Conservation (phyloP, 2,329 filamentous ascomycete genomes). For the Aspergillus aculeatinus region DNA sequence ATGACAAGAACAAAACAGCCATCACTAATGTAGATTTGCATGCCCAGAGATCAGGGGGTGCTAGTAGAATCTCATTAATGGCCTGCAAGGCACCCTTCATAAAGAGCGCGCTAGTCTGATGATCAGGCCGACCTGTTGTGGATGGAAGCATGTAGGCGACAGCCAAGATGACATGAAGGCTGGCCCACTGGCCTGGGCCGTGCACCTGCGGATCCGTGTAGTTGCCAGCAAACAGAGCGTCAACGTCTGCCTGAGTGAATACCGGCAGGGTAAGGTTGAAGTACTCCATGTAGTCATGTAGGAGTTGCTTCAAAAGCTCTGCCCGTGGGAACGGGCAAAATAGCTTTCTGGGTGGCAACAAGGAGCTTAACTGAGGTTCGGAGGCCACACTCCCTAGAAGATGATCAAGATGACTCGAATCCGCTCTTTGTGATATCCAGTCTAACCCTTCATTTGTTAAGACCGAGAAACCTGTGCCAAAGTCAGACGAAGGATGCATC, state of each 20-base stretch:
- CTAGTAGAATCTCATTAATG: conserved; percentile 15
- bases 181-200: conserved; percentile 17
- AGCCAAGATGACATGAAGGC: conserved; percentile 17
- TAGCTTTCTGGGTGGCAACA: conserved; percentile 15
- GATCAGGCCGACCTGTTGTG: conserved; percentile 4
- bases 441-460: conserved; percentile 15
- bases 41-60: conserved; percentile 16
- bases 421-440: conserved; percentile 16
- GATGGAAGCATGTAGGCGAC: conserved; percentile 14
- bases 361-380: conserved; percentile 7
- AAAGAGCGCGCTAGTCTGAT: conserved; percentile 17
- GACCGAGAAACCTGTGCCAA: conserved; percentile 8
- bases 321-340: neutral
- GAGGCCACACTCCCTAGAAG: neutral
- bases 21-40: conserved; percentile 18
- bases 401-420: neutral
- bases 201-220: conserved; percentile 3
- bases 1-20: conserved; percentile 14
- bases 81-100: conserved; percentile 18
- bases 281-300: conserved; percentile 14
- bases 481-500: neutral
- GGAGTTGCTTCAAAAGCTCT: neutral
- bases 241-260: conserved; percentile 12
- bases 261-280: conserved; percentile 17
- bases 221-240: conserved; percentile 10